A percentile compares a stretch with the other conserved stretches of the same genome.
These are phyloP conservation scores for Rickenella mellea DNA, from an alignment of 768 basidiomycete genomes.

Conservation along the genomic window DNA sequence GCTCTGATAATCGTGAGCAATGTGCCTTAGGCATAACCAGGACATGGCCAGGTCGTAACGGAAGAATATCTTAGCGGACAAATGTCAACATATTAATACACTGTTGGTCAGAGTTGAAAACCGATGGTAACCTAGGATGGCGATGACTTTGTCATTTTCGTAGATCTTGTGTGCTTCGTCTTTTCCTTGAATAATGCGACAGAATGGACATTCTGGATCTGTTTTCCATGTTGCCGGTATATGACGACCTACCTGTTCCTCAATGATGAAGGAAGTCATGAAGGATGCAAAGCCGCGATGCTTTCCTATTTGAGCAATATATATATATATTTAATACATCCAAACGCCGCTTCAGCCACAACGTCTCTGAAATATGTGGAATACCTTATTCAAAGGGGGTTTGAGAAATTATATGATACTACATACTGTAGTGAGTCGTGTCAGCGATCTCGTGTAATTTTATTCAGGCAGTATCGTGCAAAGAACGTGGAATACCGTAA, in stretches of 20 bases:
- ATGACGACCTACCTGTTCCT: constrained; percentile 42
- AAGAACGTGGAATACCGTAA: no score
- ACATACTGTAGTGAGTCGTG: no score
- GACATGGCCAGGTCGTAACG: constrained; percentile 56
- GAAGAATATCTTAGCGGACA: constrained; percentile 48
- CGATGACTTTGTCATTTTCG: constrained; percentile 55
- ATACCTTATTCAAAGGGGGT: no score
- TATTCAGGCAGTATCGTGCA: no score
- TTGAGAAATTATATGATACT: no score
- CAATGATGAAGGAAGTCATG: constrained; percentile 73
- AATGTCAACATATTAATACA: background rate
- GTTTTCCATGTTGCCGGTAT: constrained; percentile 38
- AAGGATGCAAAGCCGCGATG: constrained; percentile 45
- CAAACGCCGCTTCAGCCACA: no score
- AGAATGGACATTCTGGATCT: constrained; percentile 50
- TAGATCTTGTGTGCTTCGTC: constrained; percentile 40
- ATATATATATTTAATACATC: no score
- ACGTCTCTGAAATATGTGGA: no score
- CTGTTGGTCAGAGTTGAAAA: background rate
- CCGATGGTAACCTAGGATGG: constrained; percentile 42
- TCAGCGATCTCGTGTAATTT: no score
- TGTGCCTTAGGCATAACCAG: constrained; percentile 65
- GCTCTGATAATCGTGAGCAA: constrained; percentile 51
- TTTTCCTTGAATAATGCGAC: constrained; percentile 48
- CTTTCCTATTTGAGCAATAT: no score